phyloP scores from a whole-genome alignment of 2,329 filamentous ascomycete genomes.

The Paecilomyces dactylethromorphus region DNA sequence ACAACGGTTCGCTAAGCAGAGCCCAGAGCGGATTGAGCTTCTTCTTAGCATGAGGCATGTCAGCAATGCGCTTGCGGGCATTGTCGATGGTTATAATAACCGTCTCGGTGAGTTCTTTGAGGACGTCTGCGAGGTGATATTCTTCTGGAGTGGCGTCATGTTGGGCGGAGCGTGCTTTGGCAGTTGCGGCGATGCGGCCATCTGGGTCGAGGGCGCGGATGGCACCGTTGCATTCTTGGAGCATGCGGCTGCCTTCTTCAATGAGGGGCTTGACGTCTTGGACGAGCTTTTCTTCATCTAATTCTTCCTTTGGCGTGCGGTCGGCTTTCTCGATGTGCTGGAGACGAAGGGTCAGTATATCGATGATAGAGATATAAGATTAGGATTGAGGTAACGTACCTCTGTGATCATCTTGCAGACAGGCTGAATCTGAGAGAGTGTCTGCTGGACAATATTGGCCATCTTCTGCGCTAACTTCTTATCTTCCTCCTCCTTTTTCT shows the following conservation, averaged over 20 bases:
- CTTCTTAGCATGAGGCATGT: slow-evolving; percentile 93
- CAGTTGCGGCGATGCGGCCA: slow-evolving; percentile 74
- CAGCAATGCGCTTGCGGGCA: slow-evolving; percentile 79
- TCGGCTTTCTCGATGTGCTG: slow-evolving; percentile 75
- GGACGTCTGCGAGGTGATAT: slow-evolving; percentile 71
- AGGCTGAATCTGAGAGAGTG: slow-evolving; percentile 75
- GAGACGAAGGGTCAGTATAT: slow-evolving; percentile 6
- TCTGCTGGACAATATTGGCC: slow-evolving; percentile 64
- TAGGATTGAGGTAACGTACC: slow-evolving; percentile 35
- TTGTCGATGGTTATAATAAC: slow-evolving; percentile 80
- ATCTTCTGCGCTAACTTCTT: slow-evolving; percentile 73
- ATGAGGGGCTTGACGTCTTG: slow-evolving; percentile 81
- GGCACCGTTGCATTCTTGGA: slow-evolving; percentile 78
- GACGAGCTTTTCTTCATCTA: slow-evolving; percentile 85
- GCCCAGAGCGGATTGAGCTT: slow-evolving; percentile 86
- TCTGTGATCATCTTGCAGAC: slow-evolving; percentile 82
- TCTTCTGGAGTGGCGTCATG: slow-evolving; percentile 77
- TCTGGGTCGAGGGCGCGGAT: slow-evolving; percentile 87
- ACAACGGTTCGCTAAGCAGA: slow-evolving; percentile 66
- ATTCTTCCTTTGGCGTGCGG: slow-evolving; percentile 73
- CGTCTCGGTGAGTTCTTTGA: slow-evolving; percentile 76
- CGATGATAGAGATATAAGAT: slow-evolving; percentile 14
- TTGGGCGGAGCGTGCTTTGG: slow-evolving; percentile 71
- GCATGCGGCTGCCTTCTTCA: slow-evolving; percentile 74
- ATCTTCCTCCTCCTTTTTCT: slow-evolving; percentile 60